phyloP scores from a whole-genome alignment of 352 stramenopile species.

The Phytophthora megakarya region DNA sequence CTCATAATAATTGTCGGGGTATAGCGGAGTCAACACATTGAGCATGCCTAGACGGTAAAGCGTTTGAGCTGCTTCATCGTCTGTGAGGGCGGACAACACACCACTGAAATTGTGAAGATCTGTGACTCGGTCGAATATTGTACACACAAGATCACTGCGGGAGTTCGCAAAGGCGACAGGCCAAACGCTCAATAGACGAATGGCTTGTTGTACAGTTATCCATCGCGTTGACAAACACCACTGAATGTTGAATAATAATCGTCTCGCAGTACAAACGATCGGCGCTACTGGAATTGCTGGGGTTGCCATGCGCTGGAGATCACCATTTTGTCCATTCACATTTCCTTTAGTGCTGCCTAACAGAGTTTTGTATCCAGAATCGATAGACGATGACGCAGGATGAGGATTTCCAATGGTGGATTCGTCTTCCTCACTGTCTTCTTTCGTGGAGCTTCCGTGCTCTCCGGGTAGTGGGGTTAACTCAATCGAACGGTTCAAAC shows the following conservation, averaged over 20 bases:
- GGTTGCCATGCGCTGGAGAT: slow-evolving; percentile 5
- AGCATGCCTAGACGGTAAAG: slow-evolving; percentile 74
- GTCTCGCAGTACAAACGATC: slow-evolving; percentile 51
- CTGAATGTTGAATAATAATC: slow-evolving; percentile 73
- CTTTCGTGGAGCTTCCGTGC: neutral
- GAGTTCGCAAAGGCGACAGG: slow-evolving; percentile 48
- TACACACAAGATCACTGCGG: slow-evolving; percentile 65
- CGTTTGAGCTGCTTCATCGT: slow-evolving; percentile 62
- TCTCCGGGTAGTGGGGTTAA: slow-evolving; percentile 30
- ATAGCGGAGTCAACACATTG: slow-evolving; percentile 70
- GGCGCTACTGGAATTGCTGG: slow-evolving; percentile 21
- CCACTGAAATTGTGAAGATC: slow-evolving; percentile 78
- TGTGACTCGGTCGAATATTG: slow-evolving; percentile 70
- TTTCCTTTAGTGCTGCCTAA: neutral
- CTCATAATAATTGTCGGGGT: slow-evolving; percentile 82
- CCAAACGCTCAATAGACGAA: slow-evolving; percentile 56
- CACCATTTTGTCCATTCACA: neutral
- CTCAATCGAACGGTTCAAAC: slow-evolving; percentile 50
- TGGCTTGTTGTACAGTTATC: slow-evolving; percentile 66
- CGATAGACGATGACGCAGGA: neutral
- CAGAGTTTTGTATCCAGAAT: slow-evolving; percentile 5
- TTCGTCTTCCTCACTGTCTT: slow-evolving; percentile 31
- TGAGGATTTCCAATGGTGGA: neutral
- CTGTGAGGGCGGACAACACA: slow-evolving; percentile 57
- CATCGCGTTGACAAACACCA: slow-evolving; percentile 74